Percentiles rank a stretch among this genome's conserved stretches.
phyloP scores from a whole-genome alignment of 257 asterid genomes.

The Parsonsia alboflavescens region DNA sequence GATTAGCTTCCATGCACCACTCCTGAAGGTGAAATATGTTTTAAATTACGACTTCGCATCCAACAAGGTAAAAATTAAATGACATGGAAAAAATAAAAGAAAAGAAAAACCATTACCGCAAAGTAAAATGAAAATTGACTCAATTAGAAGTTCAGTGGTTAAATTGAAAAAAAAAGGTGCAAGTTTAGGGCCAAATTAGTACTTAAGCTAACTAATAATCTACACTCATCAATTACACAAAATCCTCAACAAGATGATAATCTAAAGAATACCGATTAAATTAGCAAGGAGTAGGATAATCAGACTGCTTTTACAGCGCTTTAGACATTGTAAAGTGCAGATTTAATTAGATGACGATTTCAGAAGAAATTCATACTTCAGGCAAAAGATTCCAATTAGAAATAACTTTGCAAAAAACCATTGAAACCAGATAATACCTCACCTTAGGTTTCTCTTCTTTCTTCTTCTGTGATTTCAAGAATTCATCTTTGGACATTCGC shows the following conservation, averaged over 20 bases:
- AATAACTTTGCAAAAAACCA: not conserved
- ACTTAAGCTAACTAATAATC: not conserved
- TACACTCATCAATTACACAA: not conserved
- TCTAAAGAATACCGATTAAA: not conserved
- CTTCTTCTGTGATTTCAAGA: conserved; percentile 51
- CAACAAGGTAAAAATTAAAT: no score
- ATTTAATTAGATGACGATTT: not conserved
- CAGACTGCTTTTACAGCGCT: not conserved
- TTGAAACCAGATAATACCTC: not conserved
- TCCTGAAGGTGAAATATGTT: no score
- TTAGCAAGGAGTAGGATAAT: not conserved
- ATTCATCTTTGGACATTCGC: conserved; percentile 80
- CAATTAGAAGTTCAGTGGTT: no score
- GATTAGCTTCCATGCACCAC: no score
- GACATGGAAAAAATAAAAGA: no score
- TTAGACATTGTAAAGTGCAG: not conserved
- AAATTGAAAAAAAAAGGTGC: no score
- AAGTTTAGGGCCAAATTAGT: no score
- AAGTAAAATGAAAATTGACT: no score
- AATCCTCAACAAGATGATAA: not conserved
- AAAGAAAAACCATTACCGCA: no score
- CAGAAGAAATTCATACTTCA: not conserved
- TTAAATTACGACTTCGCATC: no score
- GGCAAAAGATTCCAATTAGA: not conserved
- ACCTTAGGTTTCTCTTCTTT: conserved; percentile 91